phyloP scores from a whole-genome alignment of 2,329 filamentous ascomycete species.

The Cladosporium sp. region DNA sequence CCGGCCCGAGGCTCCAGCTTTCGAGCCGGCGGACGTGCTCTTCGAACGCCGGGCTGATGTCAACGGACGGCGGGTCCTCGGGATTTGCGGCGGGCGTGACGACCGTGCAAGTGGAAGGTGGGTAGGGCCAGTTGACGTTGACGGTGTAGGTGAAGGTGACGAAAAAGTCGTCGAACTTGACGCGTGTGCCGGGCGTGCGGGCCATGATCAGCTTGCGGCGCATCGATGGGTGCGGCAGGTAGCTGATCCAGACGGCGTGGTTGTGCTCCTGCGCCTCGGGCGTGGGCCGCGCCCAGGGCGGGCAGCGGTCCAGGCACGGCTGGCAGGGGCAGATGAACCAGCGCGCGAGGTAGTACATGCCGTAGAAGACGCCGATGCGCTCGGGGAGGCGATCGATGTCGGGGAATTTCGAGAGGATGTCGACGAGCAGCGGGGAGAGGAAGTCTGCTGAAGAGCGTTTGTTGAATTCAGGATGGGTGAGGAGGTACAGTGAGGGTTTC shows the following conservation, averaged over 20 bases:
- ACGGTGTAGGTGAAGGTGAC: constrained; percentile 72
- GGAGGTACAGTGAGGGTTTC: constrained; percentile 72
- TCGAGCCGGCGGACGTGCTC: constrained; percentile 65
- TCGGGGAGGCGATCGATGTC: constrained; percentile 73
- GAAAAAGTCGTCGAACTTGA: constrained; percentile 71
- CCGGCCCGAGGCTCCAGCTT: constrained; percentile 74
- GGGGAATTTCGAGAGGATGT: constrained; percentile 78
- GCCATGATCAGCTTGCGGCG: constrained; percentile 57
- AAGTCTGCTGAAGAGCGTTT: constrained; percentile 39
- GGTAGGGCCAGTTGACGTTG: constrained; percentile 78
- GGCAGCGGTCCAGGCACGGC: constrained; percentile 73
- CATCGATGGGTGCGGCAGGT: constrained; percentile 72
- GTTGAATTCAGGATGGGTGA: constrained; percentile 59
- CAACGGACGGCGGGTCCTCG: constrained; percentile 51
- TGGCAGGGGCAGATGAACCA: constrained; percentile 77
- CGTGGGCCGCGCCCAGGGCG: constrained; percentile 63
- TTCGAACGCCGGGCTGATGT: constrained; percentile 84
- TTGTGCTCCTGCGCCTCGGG: constrained; percentile 58
- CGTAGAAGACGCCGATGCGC: constrained; percentile 72
- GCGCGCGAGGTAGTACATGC: constrained; percentile 77
- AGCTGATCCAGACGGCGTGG: constrained; percentile 78
- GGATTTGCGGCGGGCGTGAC: constrained; percentile 19
- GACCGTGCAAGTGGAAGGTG: constrained; percentile 61
- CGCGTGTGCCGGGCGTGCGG: constrained; percentile 30
- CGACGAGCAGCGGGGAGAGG: constrained; percentile 76